phyloP scores from a whole-genome alignment of 305 asterid genomes.

The Coffea humblotiana region DNA sequence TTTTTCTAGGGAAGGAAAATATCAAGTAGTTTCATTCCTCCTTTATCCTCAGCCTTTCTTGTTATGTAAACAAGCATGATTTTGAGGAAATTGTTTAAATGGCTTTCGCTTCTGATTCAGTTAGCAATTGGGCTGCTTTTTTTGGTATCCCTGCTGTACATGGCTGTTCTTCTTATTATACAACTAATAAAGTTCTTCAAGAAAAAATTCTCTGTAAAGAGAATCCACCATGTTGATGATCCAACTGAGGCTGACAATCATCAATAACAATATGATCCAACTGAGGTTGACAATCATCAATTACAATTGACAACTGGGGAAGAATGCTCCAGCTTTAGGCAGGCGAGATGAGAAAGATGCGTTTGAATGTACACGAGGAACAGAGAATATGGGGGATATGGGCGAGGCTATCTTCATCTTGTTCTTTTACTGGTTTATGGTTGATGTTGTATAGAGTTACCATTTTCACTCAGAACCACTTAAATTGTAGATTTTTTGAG shows the following conservation, averaged over 20 bases:
- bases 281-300: background rate
- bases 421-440: too few relatives aligned
- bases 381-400: background rate
- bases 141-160: background rate
- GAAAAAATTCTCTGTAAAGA: background rate
- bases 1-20: too few relatives aligned
- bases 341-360: background rate
- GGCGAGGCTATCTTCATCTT: background rate
- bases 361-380: too few relatives aligned
- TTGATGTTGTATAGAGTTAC: background rate
- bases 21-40: too few relatives aligned
- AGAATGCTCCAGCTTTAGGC: background rate
- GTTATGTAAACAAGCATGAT: too few relatives aligned
- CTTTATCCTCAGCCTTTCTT: too few relatives aligned
- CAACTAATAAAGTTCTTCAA: background rate
- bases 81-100: too few relatives aligned
- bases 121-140: background rate
- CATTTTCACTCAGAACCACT: background rate
- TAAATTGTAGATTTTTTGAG: background rate
- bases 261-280: background rate
- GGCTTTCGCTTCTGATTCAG: too few relatives aligned
- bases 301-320: background rate
- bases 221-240: conserved; percentile 9
- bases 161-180: background rate
- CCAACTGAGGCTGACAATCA: background rate